phyloP scores from a whole-genome alignment of 371 early-diverging fungal species.

The Haplosporangium sp. region DNA sequence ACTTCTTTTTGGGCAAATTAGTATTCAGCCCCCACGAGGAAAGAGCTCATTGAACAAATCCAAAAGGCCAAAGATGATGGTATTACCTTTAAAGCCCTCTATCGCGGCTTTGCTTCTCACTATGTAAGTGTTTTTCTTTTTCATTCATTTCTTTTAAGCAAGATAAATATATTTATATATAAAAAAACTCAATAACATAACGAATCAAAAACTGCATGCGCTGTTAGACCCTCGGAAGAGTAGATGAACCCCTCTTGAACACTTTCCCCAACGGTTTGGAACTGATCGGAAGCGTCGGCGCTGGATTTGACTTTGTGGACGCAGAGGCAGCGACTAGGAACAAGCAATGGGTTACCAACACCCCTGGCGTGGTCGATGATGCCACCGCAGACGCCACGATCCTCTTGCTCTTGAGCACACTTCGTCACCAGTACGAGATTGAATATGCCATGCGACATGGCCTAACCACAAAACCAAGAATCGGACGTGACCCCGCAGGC shows the following conservation, averaged over 20 bases:
- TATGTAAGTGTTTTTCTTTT: constrained; percentile 25
- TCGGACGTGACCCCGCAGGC: constrained; percentile 64
- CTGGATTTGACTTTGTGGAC: constrained; percentile 55
- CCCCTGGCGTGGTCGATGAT: constrained; percentile 50
- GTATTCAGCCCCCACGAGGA: constrained; percentile 43
- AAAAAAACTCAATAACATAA: neutral
- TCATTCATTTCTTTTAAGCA: neutral
- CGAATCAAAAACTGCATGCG: neutral
- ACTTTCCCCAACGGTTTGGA: constrained; percentile 23
- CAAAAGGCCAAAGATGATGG: constrained; percentile 37
- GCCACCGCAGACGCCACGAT: constrained; percentile 68
- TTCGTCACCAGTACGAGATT: constrained; percentile 60
- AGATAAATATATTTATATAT: too few species aligned
- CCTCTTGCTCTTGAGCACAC: constrained; percentile 61
- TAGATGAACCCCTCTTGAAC: constrained; percentile 21
- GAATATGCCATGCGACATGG: constrained; percentile 60
- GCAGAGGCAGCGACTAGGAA: constrained; percentile 38
- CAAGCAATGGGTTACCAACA: constrained; percentile 52
- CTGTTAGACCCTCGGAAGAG: constrained; percentile 37
- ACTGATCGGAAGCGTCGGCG: constrained; percentile 44
- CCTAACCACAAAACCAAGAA: constrained; percentile 28
- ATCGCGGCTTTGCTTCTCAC: constrained; percentile 48
- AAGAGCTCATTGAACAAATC: constrained; percentile 30
- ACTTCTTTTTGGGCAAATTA: neutral
- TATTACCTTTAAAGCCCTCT: constrained; percentile 38